Base-by-base conservation (phyloP, 352 stramenopile species). In the Blastocystis hominis region DNA sequence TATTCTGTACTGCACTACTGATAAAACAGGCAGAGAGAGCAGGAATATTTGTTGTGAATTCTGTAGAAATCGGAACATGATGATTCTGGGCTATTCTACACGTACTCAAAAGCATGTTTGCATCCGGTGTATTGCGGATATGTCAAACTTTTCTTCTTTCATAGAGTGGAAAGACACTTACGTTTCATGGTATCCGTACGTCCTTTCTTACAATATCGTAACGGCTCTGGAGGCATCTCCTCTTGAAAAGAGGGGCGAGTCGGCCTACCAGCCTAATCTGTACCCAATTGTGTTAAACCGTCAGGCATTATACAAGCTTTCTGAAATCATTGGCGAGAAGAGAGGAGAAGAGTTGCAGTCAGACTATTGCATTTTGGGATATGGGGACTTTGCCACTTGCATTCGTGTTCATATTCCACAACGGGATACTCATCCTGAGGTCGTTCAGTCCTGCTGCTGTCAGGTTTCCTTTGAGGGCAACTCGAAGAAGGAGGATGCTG, bases 81-180 rank as follows among this genome's bases (percentile, higher is more conserved):
- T 84, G 24, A 20, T 84, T 20, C 20, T 84, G 44, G 72, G 72
- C 1, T 84, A 84, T 47, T 69, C 20, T 64, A 44, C 34, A 15
- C 30, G 9, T 54, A 34, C 47, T 17, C 40, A 84, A 3, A 17
- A 7, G 10, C 47, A 84, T 66, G 17, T 84, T 0, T 84, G 72
- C 36, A 5, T 84, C 7, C 36, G 46, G 13, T 84, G 72, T 46
- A 42, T 84, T 64, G 72, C 5, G 20, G 68, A 84, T 15, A 84
- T 68, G 30, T 84, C 47, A 3, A 13, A 66, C 15, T 84, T 84
- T 50, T 46, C 30, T 2, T 30, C 13, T 6, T 24, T 54, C 20
- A 2, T 53, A 20, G 47, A 84, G 17, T 84, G 72, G 72, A 47
- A 50, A 9, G 40, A 68, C 46, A 34, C 53, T 13, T 54, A 68